These are phyloP conservation scores for Astraeus odoratus DNA, from an alignment of 768 basidiomycete species.

Conservation along the genomic window DNA sequence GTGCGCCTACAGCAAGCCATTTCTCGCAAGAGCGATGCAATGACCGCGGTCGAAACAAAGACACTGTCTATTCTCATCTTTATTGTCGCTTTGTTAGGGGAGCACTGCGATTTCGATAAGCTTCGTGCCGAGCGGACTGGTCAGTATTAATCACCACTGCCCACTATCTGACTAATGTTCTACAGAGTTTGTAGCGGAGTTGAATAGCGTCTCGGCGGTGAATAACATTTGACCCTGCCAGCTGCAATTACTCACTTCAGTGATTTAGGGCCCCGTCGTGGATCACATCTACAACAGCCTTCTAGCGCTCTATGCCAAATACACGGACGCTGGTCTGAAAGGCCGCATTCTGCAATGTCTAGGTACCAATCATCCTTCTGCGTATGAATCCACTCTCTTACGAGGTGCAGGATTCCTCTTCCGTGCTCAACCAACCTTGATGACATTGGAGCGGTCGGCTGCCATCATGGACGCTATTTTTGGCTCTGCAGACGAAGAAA, in stretches of 20 bases:
- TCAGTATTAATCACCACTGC: constrained; percentile 27
- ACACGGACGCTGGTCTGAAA: constrained; percentile 49
- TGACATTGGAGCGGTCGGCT: constrained; percentile 75
- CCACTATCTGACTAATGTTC: neutral
- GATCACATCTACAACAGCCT: constrained; percentile 77
- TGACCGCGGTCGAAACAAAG: constrained; percentile 44
- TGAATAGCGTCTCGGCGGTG: constrained; percentile 55
- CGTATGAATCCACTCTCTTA: neutral
- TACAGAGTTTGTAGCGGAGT: constrained; percentile 48
- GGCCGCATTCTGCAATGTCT: constrained; percentile 80
- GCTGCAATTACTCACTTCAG: constrained; percentile 3
- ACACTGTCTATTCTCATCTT: constrained; percentile 67
- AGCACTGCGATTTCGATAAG: constrained; percentile 83
- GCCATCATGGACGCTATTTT: constrained; percentile 90
- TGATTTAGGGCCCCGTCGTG: constrained; percentile 58
- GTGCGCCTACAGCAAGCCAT: constrained; percentile 60
- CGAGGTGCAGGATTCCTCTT: constrained; percentile 73
- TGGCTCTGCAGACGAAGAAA: constrained; percentile 61
- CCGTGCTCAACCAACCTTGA: constrained; percentile 84
- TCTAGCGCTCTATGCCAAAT: constrained; percentile 65
- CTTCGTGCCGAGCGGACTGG: constrained; percentile 57
- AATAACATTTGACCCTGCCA: neutral
- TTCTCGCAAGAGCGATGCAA: constrained; percentile 33
- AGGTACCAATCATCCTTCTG: constrained; percentile 39
- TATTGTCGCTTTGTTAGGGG: constrained; percentile 79